These are phyloP conservation scores for Tetradesmus lagerheimii DNA, from an alignment of 139 green algal species.

Conservation along the genomic window DNA sequence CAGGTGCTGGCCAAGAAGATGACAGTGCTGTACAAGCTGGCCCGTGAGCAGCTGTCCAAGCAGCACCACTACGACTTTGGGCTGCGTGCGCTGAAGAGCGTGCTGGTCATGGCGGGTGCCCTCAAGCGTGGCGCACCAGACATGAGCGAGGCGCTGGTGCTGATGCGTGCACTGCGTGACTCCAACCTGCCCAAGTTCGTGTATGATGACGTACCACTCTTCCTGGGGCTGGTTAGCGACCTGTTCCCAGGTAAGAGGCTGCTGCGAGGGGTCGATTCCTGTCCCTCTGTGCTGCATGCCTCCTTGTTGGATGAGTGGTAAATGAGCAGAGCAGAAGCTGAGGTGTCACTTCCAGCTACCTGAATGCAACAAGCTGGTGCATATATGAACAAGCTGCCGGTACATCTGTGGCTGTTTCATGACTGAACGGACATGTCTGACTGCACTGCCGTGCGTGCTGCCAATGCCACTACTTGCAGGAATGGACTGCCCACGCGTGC, in stretches of 20 bases:
- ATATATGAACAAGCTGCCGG: too few species aligned
- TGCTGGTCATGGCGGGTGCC: slow-evolving; percentile 86
- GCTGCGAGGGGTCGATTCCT: too few species aligned
- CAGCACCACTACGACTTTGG: slow-evolving; percentile 93
- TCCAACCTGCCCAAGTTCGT: slow-evolving; percentile 93
- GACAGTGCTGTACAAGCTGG: slow-evolving; percentile 85
- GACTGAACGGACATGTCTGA: too few species aligned
- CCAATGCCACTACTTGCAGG: slow-evolving; percentile 56
- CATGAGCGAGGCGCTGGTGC: slow-evolving; percentile 71
- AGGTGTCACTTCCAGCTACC: too few species aligned
- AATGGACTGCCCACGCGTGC: slow-evolving; percentile 81
- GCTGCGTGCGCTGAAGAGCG: slow-evolving; percentile 87
- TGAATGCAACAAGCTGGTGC: too few species aligned
- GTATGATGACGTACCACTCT: slow-evolving; percentile 82
- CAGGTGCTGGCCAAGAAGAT: slow-evolving; percentile 89
- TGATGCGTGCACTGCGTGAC: slow-evolving; percentile 88
- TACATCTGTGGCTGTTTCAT: too few species aligned
- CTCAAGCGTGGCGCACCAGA: slow-evolving; percentile 73
- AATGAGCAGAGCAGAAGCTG: too few species aligned
- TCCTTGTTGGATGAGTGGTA: too few species aligned
- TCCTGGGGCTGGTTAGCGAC: slow-evolving; percentile 79
- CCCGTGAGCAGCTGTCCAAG: slow-evolving; percentile 84
- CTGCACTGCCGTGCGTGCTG: background rate
- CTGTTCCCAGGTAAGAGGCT: slow-evolving; percentile 63
- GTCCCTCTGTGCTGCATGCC: too few species aligned